A percentile compares a stretch with the other conserved stretches of the same genome.
phyloP scores from a whole-genome alignment of 805 yeast genomes.

The Metschnikowia bowlesiae region DNA sequence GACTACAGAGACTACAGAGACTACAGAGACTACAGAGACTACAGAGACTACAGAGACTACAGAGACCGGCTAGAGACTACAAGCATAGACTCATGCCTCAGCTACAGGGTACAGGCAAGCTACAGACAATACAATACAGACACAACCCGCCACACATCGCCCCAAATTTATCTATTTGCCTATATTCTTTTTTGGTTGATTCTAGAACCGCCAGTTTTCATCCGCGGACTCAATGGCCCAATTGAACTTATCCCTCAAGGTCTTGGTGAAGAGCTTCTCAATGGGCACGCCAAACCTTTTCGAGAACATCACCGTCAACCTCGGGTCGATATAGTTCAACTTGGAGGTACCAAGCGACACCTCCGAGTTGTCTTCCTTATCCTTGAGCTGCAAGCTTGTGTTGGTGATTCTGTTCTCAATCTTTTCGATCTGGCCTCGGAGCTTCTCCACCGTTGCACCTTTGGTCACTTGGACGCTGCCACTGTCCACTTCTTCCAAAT shows the following conservation, averaged over 20 bases:
- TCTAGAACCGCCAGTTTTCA: conserved; percentile 76
- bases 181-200: not conserved
- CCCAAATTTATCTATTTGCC: not conserved
- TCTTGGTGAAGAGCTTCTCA: conserved; percentile 86
- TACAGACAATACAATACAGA: too few species aligned
- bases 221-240: conserved; percentile 96
- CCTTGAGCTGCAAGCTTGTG: conserved; percentile 72
- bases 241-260: conserved; percentile 84
- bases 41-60: too few species aligned
- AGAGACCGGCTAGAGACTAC: too few species aligned
- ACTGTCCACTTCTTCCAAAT: conserved; percentile 52
- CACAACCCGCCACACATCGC: too few species aligned
- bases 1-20: too few species aligned
- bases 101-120: too few species aligned
- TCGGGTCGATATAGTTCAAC: conserved; percentile 92
- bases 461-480: conserved; percentile 55
- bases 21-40: too few species aligned
- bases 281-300: conserved; percentile 85
- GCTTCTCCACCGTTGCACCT: conserved; percentile 58
- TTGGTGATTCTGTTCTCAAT: conserved; percentile 66
- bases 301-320: conserved; percentile 83
- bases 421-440: conserved; percentile 65
- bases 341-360: conserved; percentile 92
- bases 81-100: too few species aligned
- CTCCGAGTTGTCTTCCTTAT: conserved; percentile 89